These are phyloP conservation scores for Vitis rotundifolia DNA, from an alignment of 164 flowering plant species.

Conservation along the genomic window DNA sequence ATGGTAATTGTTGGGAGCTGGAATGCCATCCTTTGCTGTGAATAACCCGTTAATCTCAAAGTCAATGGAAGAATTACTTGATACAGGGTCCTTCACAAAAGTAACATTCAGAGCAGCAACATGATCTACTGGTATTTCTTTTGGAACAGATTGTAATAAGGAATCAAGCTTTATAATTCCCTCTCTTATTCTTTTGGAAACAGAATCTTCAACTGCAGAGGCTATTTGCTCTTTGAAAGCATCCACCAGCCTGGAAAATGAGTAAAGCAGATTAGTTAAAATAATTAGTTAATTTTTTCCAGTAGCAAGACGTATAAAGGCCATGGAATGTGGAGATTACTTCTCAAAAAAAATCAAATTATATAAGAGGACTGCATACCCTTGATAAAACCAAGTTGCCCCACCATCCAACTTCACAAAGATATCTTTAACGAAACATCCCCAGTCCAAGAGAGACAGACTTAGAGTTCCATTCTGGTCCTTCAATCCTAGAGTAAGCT, in stretches of 20 bases:
- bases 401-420: slow-evolving; percentile 83
- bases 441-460: slow-evolving; percentile 61
- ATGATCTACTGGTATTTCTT: slow-evolving; percentile 63
- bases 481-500: slow-evolving; percentile 66
- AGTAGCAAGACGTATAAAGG: no score
- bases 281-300: not conserved
- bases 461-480: slow-evolving; percentile 62
- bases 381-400: slow-evolving; percentile 97
- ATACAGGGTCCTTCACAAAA: slow-evolving; percentile 52
- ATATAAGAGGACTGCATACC: slow-evolving; percentile 39
- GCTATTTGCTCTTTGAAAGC: slow-evolving; percentile 75
- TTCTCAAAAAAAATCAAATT: no score
- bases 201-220: slow-evolving; percentile 72
- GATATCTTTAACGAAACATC: slow-evolving; percentile 67
- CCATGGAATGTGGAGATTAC: not conserved
- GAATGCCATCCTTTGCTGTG: slow-evolving; percentile 21
- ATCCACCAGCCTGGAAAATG: slow-evolving; percentile 60
- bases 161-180: slow-evolving; percentile 65
- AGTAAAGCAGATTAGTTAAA: slow-evolving; percentile 7
- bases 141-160: slow-evolving; percentile 66
- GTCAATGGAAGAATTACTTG: slow-evolving; percentile 62
- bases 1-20: slow-evolving; percentile 12
- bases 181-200: slow-evolving; percentile 64
- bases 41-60: slow-evolving; percentile 83
- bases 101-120: slow-evolving; percentile 70